phyloP scores from a whole-genome alignment of 2,329 filamentous ascomycete genomes.

The Davidsoniella australis region DNA sequence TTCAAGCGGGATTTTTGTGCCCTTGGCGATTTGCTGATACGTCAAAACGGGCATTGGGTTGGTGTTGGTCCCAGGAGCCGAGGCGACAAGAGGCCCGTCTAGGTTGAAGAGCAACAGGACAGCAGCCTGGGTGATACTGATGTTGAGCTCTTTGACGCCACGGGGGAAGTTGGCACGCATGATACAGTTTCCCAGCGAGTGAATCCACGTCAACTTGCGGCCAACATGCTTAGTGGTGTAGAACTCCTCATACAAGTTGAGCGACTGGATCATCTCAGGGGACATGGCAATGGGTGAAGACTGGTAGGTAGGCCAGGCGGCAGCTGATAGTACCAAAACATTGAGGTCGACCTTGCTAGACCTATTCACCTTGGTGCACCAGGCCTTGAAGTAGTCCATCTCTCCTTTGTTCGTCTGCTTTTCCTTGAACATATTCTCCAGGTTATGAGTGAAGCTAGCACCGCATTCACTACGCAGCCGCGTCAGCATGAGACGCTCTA shows the following conservation, averaged over 20 bases:
- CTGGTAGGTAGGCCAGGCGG: slow-evolving; percentile 84
- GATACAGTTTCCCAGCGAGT: slow-evolving; percentile 79
- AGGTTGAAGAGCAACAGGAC: slow-evolving; percentile 84
- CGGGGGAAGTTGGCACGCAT: slow-evolving; percentile 66
- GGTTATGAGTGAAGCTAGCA: slow-evolving; percentile 83
- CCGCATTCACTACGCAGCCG: slow-evolving; percentile 89
- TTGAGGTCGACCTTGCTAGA: slow-evolving; percentile 32
- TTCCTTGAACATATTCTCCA: slow-evolving; percentile 99
- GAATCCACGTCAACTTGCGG: slow-evolving; percentile 77
- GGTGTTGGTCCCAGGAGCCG: too few relatives aligned
- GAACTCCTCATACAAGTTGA: slow-evolving; percentile 66
- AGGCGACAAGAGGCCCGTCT: slow-evolving; percentile 22
- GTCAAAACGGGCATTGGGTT: slow-evolving; percentile 26
- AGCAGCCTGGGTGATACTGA: slow-evolving; percentile 83
- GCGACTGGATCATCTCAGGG: slow-evolving; percentile 53
- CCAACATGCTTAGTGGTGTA: slow-evolving; percentile 86
- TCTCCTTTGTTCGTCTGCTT: slow-evolving; percentile 86
- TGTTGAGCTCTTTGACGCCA: slow-evolving; percentile 71
- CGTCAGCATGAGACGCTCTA: slow-evolving; percentile 86
- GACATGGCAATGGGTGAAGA: slow-evolving; percentile 60
- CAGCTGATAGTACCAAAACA: slow-evolving; percentile 78
- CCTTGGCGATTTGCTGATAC: slow-evolving; percentile 58
- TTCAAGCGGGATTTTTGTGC: slow-evolving; percentile 45
- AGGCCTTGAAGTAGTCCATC: slow-evolving; percentile 64
- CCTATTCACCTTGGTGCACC: slow-evolving; percentile 31